Evolutionary conservation across 1,284 basidiomycete species (phyloP), one percentile per base, ranked within the genome.

Genomic region (Marasmius oreades): DNA sequence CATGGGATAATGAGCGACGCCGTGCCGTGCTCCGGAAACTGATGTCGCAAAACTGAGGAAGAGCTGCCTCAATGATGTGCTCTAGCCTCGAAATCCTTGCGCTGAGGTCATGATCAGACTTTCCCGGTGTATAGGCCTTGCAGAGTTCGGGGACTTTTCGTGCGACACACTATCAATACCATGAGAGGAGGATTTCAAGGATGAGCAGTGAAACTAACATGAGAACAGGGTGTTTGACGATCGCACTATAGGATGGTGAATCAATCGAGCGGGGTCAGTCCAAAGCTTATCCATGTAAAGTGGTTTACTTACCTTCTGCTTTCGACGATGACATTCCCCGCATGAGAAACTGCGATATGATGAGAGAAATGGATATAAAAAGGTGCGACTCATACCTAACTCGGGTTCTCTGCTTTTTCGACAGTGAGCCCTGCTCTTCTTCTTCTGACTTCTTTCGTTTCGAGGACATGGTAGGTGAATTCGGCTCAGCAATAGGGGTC

Each of bases 121-220:
- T 92, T 52, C 90, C 90, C 6, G 90, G 90, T 6, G 88, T 92
- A 66, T 92, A 92, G 0, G 90, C 85, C 68, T 89, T 90, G 75
- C 90, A 92, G 42, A 92, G 74, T 59, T 92, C 89, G 26, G 89
- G 89, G 0, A 92, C 89, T 69, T 90, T 91, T 63, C 90, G 82
- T 56, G 90, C 84, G 59, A 91, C 71, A 63, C 90, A 92, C 88
- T 91, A 60, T 18, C 16, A 33, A 31, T 50, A 28, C 23, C 31
- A n/a, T n/a, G 55, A 51, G 56, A 59, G 48, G 16, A 20, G 39
- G 58, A 58, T 43, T 46, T 51, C 44, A 44, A 59, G 31, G 62
- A 61, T 51, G 58, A 47, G 51, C 36, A 57, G 52, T 55, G 22
- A 42, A 42, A 73, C 81, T 58, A 61, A 90, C 88, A 80, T 92